Base-by-base conservation (phyloP, 768 basidiomycete genomes). In the Naganishia vishniacii region DNA sequence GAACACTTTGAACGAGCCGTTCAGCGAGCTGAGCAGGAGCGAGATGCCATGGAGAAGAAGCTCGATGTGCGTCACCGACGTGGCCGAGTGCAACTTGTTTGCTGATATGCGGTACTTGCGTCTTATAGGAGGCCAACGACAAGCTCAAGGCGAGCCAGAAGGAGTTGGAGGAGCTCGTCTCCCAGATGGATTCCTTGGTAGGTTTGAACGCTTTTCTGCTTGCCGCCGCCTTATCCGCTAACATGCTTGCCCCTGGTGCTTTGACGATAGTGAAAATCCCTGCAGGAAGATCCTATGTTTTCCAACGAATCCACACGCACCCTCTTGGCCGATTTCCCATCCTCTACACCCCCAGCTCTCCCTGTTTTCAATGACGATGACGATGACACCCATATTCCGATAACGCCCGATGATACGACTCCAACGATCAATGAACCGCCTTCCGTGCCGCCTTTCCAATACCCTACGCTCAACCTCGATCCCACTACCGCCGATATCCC, bases 1-100 rank as follows among this genome's bases (percentile, higher is more conserved):
- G 95, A 99, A 78, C 91, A 98, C 80, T 95, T 90, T 75, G 94
- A 97, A 80, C 85, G 92, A 51, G 89, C 93, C 75, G 86, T 95
- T 20, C 81, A 85, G 69, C 84, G 88, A 46, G 81, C 84, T 49
- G 93, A 97, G 76, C 85, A 88, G 74, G 95, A 99, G 78, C 86
- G 93, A 56, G 94, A 98, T 76, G 72, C 76, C 42, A 91, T 88
- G 89, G 93, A 95, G 84, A 84, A 86, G 83, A 97, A 94, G 80
- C 88, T 84, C 80, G 93, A 93, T 82, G 92, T 56, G 91, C 72
- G 72, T 84, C 79, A 4, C n/a, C n/a, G n/a, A n/a, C n/a, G n/a
- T n/a, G n/a, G n/a, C n/a, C n/a, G n/a, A n/a, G n/a, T n/a, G n/a
- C n/a, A n/a, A n/a, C n/a, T n/a, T n/a, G n/a, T n/a, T n/a, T n/a